phyloP scores from a whole-genome alignment of 164 flowering plant species.

The Vitis rupestris region DNA sequence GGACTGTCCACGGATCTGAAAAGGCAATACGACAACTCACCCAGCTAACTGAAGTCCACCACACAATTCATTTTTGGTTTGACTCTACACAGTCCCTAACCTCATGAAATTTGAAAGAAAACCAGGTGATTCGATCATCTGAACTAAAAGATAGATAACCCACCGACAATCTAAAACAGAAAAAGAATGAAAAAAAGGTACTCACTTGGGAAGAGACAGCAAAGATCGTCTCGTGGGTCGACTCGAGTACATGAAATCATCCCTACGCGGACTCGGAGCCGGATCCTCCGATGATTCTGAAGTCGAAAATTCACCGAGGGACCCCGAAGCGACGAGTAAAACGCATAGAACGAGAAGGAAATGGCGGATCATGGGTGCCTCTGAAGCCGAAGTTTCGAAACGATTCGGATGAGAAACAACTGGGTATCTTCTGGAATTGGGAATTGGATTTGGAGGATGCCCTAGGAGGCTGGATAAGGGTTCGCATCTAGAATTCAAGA shows the following conservation, averaged over 20 bases:
- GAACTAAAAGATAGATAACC: no score
- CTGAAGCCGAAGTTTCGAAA: not conserved
- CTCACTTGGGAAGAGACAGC: conserved; percentile 10
- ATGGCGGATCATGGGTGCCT: not conserved
- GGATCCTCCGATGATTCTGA: not conserved
- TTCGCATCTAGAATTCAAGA: not conserved
- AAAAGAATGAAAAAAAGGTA: not conserved
- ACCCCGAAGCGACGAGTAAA: not conserved
- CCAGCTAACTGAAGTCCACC: no score
- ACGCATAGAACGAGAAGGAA: not conserved
- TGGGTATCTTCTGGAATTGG: no score
- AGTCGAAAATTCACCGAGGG: not conserved
- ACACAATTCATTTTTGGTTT: no score
- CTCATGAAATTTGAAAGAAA: no score
- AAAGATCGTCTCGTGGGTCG: conserved; percentile 16
- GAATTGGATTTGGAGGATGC: no score
- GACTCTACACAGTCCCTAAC: no score
- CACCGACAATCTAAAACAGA: no score
- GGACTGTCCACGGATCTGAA: no score
- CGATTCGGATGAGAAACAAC: not conserved
- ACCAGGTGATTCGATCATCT: no score
- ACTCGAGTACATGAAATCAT: not conserved
- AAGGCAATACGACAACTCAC: no score
- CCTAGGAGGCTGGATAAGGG: no score
- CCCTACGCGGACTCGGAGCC: not conserved